Evolutionary conservation across 2,329 filamentous ascomycete genomes (phyloP), one percentile per base, ranked within the genome.

Genomic region (Aureobasidium sp.): DNA sequence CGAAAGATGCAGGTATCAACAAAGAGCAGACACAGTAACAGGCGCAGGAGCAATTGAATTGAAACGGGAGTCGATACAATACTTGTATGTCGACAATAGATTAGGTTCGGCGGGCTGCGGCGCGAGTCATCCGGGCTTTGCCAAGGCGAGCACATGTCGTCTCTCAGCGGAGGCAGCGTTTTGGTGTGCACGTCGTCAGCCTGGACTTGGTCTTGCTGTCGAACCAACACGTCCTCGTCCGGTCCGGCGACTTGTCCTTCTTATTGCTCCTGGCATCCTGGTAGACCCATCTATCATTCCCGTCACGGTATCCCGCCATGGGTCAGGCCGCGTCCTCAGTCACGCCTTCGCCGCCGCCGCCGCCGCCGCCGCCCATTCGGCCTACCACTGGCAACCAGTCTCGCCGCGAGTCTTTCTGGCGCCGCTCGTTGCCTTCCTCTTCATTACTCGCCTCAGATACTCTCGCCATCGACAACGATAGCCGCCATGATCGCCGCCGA

Each of bases 261-360:
- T n/a, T 27, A 12, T 17, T 4, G 7, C 27, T 7, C 27, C 27
- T 29, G 7, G 27, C 27, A 29, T 29, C 27, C 7, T 12, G 27
- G n/a, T 24, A 6, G 32, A 17, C 17, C 44, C 19, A 21, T 49
- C 24, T 22, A 39, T 39, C 34, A 22, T 37, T 45, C 30, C 44
- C 19, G 41, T 24, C 12, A 17, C 44, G 14, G 16, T 24, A 39
- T 32, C 25, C 35, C 44, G 56, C 21, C 38, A 68, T 68, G 65
- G 65, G 65, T 37, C 64, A 68, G 54, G 56, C 58, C 50, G 58
- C 61, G 27, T 68, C 65, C 45, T 51, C 53, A 30, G 48, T 25
- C 35, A 38, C 56, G 24, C 30, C 39, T 32, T 41, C 47, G 14
- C 42, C 55, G 32, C 38, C 38, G 17, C 32, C 54, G 12, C 16